A percentile compares a stretch with the other conserved stretches of the same genome.
Evolutionary conservation across 2,329 filamentous ascomycete genomes (phyloP).

Genomic region (Aureobasidium subglaciale): DNA sequence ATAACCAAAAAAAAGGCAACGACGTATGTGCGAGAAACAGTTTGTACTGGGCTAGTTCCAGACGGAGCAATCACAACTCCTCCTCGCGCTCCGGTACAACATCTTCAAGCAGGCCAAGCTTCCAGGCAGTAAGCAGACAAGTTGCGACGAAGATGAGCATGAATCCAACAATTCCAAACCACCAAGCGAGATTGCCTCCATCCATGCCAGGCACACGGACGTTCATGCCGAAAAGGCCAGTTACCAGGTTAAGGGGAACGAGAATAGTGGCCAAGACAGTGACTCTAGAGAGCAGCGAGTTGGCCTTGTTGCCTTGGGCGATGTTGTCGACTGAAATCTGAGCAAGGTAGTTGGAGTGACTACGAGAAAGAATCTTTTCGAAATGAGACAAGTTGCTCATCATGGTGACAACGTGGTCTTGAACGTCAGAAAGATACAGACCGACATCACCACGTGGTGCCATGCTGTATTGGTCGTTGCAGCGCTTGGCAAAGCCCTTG

Average conservation of each 20-base stretch:
- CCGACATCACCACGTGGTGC: conserved; percentile 95
- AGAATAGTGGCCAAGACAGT: conserved; percentile 89
- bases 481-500: conserved; percentile 94
- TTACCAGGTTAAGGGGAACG: conserved; percentile 91
- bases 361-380: conserved; percentile 92
- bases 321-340: conserved; percentile 91
- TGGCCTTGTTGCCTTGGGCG: conserved; percentile 77
- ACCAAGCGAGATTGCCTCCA: conserved; percentile 43
- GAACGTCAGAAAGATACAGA: conserved; percentile 92
- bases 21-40: not conserved
- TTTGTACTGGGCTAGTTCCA: not conserved
- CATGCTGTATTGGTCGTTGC: conserved; percentile 94
- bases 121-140: conserved; percentile 37
- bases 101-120: conserved; percentile 28
- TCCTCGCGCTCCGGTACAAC: conserved; percentile 9
- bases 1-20: not conserved
- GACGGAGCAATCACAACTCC: not conserved
- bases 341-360: conserved; percentile 92
- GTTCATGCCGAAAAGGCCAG: conserved; percentile 84
- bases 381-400: conserved; percentile 94
- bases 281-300: conserved; percentile 87
- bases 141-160: conserved; percentile 41
- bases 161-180: conserved; percentile 53
- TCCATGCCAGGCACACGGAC: conserved; percentile 61
- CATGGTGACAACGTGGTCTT: conserved; percentile 99